Evolutionary conservation across 1,284 basidiomycete species (phyloP), one percentile per base, ranked within the genome.

Genomic region (Mycena citricolor): DNA sequence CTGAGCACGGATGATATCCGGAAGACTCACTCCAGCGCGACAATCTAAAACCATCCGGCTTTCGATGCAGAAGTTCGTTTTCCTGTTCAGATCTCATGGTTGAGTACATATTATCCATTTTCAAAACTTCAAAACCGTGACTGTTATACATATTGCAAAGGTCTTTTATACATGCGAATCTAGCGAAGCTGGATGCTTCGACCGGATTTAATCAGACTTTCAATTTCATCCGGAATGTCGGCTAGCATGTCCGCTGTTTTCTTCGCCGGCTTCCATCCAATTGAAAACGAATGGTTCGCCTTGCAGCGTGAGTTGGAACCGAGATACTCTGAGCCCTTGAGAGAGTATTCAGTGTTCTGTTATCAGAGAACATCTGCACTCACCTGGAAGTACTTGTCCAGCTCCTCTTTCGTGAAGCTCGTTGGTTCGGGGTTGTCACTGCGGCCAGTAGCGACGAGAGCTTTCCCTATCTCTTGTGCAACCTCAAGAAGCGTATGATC

Each of bases 251-350:
- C 77, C 8, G 60, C 58, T 1, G 65, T 73, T 3, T 66, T 68
- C 44, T 73, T 62, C 23, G 54, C 66, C 2, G 79, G 75, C 37
- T 70, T 69, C 79, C 80, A 82, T 1, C 83, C 82, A 33, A 86
- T 66, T 2, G 66, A 60, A 41, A 73, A 71, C 3, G 70, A 72
- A n/a, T 75, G 65, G 46, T 70, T 76, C 2, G 70, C 72, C 19
- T 62, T 65, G 49, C 69, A 73, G 23, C 76, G 72, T 12, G 77
- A 74, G 60, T 83, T 82, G 1, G 70, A 61, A 6, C 80, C 81
- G 19, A 77, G 61, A 48, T 69, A 73, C 11, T 54, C 44, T 0
- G 66, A 60, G 13, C 60, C 70, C 70, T 60, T 37, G n/a, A 21
- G 7, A 16, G 5, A 20, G 19, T 20, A 35, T 31, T 24, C 22